Conservation (phyloP, 306 rosid genomes). For the Lathyrus oleraceus region DNA sequence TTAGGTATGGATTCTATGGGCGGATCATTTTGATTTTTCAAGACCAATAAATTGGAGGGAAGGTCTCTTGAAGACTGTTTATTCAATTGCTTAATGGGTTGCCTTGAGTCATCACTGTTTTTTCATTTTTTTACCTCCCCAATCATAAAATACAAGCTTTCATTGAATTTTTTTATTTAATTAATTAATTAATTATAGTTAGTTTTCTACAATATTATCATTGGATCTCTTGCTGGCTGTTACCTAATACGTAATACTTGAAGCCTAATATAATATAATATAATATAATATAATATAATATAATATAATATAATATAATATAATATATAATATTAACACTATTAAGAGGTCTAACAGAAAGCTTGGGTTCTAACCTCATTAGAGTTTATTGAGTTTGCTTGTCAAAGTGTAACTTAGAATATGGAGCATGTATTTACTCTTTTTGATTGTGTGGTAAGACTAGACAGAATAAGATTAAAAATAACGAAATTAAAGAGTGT, state of each 20-base stretch:
- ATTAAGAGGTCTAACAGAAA: background rate
- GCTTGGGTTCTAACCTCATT: background rate
- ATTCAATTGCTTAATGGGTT: slow-evolving; percentile 3
- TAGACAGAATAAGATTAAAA: no score
- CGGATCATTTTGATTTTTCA: slow-evolving; percentile 10
- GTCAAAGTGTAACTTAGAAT: slow-evolving; percentile 1
- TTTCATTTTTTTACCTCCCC: background rate
- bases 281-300: no score
- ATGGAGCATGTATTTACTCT: no score
- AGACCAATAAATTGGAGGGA: background rate
- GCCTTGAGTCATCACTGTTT: background rate
- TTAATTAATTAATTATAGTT: background rate
- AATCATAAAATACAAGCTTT: slow-evolving; percentile 12
- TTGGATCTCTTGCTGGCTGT: no score
- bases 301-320: no score
- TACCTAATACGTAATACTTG: no score
- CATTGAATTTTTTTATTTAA: no score
- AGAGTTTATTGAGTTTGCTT: slow-evolving; percentile 19
- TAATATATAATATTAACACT: no score
- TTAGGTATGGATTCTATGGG: slow-evolving; percentile 11
- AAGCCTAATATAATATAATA: no score
- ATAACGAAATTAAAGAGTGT: no score
- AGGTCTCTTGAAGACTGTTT: slow-evolving; percentile 10
- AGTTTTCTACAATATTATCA: background rate
- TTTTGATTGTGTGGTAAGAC: no score